These are phyloP conservation scores for Zygoascus meyerae DNA, from an alignment of 1,139 yeast genomes.

Conservation along the genomic window DNA sequence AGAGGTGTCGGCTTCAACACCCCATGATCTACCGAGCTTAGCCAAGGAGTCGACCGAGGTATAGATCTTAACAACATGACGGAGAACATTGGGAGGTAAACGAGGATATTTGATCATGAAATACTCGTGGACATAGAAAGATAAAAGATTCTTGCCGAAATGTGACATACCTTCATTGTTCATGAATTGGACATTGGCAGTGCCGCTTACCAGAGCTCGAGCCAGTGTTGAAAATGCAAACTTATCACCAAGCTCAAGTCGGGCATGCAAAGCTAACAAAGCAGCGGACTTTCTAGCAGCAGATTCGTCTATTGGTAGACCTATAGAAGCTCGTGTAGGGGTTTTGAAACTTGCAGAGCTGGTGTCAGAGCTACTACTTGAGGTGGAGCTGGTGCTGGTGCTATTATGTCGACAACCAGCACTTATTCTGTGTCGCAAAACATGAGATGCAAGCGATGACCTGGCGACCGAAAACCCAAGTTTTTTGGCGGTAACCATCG, in stretches of 20 bases:
- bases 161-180: constrained; percentile 76
- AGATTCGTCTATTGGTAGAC: constrained; percentile 31
- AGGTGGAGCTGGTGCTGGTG: too few relatives aligned
- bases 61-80: constrained; percentile 67
- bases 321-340: not conserved
- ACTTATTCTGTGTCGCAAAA: too few relatives aligned
- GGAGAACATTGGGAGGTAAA: constrained; percentile 72
- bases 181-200: constrained; percentile 42
- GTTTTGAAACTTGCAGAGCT: not conserved
- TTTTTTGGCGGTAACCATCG: too few relatives aligned
- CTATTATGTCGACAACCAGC: too few relatives aligned
- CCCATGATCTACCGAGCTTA: constrained; percentile 71
- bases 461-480: too few relatives aligned
- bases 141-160: constrained; percentile 72
- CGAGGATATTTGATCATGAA: constrained; percentile 78
- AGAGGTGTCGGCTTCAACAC: constrained; percentile 71
- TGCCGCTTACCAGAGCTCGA: constrained; percentile 63
- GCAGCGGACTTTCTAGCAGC: constrained; percentile 58
- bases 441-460: too few relatives aligned
- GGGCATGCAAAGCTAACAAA: constrained; percentile 70
- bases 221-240: constrained; percentile 68
- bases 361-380: not conserved
- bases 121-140: constrained; percentile 70
- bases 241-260: constrained; percentile 44
- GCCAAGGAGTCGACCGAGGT: constrained; percentile 60